Base-by-base conservation (phyloP, 176 grass and related monocot genomes). In the Pontederia paniculata region DNA sequence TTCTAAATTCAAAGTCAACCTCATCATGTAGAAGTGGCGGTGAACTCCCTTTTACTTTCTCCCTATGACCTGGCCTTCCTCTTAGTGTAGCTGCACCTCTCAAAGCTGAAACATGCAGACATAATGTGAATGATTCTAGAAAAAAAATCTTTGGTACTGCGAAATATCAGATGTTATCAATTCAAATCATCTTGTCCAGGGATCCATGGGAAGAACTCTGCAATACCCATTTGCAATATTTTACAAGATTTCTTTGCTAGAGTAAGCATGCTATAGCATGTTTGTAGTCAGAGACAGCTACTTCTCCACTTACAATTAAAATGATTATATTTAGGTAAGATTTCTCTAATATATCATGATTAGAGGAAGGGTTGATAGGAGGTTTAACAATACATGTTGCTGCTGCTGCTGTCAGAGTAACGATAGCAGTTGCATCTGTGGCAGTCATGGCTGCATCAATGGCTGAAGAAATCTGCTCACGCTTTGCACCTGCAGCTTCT, bases 351-450 rank as follows among this genome's bases (percentile, higher is more conserved):
- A 6, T 5, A 37, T 6, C 28, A 37, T 37, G 28, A 37, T 37
- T 37, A 2, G 28, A 37, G 28, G 28, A 37, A 37, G 28, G 28
- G 28, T 37, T n/a, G 28, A 37, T 23, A 69, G 5, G 47, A 10
- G 17, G 37, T 52, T 20, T 51, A n/a, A 16, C 23, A 2, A 78
- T 88, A 98, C 93, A 88, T 17, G 93, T 91, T 50, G 86, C 86
- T 47, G 93, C 86, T 44, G 83, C 93, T 12, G 93, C 93, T 23
- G 93, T 91, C 74, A 98, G 86, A 48, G 93, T 98, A 62, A 98
- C 75, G 58, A 98, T 83, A 69, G 81, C 82, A 60, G 76, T 79
- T 41, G 86, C 83, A 69, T 98, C 86, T 4, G 77, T 98, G 14
- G 86, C 62, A 12, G 86, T 77, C 45, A 72, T 67, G 42, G 93